These are phyloP conservation scores for Carex scoparia DNA, from an alignment of 176 grass and related monocot genomes.

Conservation along the genomic window DNA sequence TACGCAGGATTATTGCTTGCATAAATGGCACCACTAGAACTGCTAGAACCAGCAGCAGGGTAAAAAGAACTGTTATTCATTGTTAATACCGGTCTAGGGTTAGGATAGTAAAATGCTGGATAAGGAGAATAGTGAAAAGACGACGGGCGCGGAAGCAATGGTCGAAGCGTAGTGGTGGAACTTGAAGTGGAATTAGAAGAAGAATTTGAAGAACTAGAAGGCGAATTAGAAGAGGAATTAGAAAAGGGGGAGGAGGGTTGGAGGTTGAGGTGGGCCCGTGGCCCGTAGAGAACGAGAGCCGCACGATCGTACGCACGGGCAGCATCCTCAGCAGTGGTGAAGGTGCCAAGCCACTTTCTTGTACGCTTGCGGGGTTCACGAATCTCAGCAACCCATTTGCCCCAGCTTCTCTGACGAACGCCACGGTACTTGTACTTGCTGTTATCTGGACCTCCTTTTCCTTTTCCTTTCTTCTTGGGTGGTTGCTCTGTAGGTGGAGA, in stretches of 20 bases:
- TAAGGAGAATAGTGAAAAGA: conserved; percentile 21
- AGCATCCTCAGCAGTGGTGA: conserved; percentile 90
- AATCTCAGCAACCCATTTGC: conserved; percentile 75
- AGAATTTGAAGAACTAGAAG: conserved; percentile 28
- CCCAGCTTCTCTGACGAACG: conserved; percentile 69
- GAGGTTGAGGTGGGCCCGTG: conserved; percentile 81
- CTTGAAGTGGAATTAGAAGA: conserved; percentile 23
- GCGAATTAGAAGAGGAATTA: conserved; percentile 2
- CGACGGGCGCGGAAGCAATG: conserved; percentile 9
- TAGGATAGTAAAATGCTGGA: conserved; percentile 22
- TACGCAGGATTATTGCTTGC: conserved; percentile 32
- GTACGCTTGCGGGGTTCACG: conserved; percentile 67
- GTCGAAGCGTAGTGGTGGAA: conserved; percentile 18
- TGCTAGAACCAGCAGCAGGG: not conserved
- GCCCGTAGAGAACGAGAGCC: conserved; percentile 75
- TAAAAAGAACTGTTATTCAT: conserved; percentile 21
- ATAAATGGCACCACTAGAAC: not conserved
- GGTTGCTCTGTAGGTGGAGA: not conserved
- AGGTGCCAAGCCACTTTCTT: conserved; percentile 90
- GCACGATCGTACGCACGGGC: conserved; percentile 82
- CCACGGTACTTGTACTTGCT: conserved; percentile 73
- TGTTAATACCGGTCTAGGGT: not conserved
- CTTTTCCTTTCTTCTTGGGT: conserved; percentile 29
- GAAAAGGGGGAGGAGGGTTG: not conserved
- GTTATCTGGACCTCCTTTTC: conserved; percentile 75